phyloP scores from a whole-genome alignment of 2,329 filamentous ascomycete genomes.

The Clonostachys solani region DNA sequence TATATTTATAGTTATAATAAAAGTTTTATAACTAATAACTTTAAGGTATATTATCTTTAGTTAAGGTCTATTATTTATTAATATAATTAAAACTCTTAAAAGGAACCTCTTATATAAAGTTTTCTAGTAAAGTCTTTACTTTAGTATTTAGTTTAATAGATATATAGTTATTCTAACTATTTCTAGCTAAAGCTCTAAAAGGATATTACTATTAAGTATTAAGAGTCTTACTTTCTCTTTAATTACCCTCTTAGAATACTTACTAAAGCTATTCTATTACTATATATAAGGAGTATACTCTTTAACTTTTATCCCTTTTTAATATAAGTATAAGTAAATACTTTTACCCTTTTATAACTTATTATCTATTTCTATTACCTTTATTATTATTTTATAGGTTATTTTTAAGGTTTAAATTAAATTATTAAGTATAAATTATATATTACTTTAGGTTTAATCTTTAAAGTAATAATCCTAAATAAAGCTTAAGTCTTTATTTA shows the following conservation, averaged over 20 bases:
- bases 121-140: background rate
- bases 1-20: background rate
- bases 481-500: background rate
- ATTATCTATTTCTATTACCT: conserved; percentile 6
- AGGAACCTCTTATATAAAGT: background rate
- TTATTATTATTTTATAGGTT: background rate
- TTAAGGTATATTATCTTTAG: background rate
- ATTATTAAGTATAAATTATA: background rate
- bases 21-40: background rate
- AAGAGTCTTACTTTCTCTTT: background rate
- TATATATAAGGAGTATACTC: background rate
- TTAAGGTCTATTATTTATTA: background rate
- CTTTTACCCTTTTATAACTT: too few species aligned
- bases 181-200: background rate
- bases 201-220: conserved; percentile 4
- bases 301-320: background rate
- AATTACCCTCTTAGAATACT: background rate
- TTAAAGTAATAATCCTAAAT: background rate
- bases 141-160: background rate
- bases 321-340: too few species aligned
- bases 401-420: background rate
- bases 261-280: background rate
- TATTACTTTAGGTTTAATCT: background rate
- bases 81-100: background rate
- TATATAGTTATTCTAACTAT: background rate